phyloP scores from a whole-genome alignment of 2,329 filamentous ascomycete species.

The Monilinia fructicola region DNA sequence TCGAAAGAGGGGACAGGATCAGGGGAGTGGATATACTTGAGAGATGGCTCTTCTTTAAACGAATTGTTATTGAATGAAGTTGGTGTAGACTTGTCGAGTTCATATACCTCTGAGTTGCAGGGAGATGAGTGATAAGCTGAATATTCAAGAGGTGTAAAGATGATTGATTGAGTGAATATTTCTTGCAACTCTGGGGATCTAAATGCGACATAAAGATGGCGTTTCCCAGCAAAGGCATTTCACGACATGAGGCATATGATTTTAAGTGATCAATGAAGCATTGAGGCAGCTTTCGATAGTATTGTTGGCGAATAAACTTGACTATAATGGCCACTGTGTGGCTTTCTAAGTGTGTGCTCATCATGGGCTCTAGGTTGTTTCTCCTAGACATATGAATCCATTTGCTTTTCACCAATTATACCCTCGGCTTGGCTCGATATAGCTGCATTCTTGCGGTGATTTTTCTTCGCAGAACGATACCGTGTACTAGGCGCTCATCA shows the following conservation, averaged over 20 bases:
- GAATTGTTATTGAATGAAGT: constrained; percentile 75
- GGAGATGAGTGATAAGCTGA: constrained; percentile 8
- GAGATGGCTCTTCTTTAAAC: constrained; percentile 76
- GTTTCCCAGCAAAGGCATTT: constrained; percentile 3
- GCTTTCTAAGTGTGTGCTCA: constrained; percentile 3
- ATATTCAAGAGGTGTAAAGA: no score
- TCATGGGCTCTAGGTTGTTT: not conserved
- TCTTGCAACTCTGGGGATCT: constrained; percentile 2
- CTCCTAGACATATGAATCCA: not conserved
- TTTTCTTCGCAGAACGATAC: constrained; percentile 10
- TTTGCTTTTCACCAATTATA: not conserved
- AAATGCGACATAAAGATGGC: constrained; percentile 3
- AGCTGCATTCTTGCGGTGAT: constrained; percentile 6
- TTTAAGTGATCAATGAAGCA: not conserved
- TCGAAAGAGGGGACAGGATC: constrained; percentile 74
- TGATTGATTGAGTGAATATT: not conserved
- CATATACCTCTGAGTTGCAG: constrained; percentile 3
- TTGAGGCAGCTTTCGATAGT: not conserved
- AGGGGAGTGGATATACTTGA: constrained; percentile 83
- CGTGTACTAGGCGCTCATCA: not conserved
- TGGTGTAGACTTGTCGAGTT: constrained; percentile 52
- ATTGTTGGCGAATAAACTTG: not conserved
- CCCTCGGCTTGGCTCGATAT: not conserved
- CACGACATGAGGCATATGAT: constrained; percentile 6
- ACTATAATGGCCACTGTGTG: not conserved